Evolutionary conservation across 2,329 filamentous ascomycete species (phyloP).

Genomic region (Colletotrichum karsti): DNA sequence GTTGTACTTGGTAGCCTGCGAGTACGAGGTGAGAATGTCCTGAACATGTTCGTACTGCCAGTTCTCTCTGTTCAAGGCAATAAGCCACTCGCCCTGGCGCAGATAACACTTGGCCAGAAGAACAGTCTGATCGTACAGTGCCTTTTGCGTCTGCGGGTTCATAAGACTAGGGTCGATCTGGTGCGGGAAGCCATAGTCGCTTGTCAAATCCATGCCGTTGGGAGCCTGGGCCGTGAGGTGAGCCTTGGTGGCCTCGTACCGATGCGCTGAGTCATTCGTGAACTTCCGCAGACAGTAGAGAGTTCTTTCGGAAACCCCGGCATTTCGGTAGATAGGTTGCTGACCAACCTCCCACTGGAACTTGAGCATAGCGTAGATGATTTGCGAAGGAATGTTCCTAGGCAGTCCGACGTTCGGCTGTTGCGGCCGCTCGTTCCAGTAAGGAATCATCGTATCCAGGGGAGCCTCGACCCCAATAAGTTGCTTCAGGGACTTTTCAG

Average conservation of each 20-base stretch:
- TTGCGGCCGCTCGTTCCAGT: constrained; percentile 57
- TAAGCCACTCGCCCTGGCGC: constrained; percentile 96
- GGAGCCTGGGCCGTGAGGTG: constrained; percentile 57
- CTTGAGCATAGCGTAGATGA: constrained; percentile 96
- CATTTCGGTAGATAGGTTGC: constrained; percentile 52
- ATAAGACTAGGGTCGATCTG: constrained; percentile 53
- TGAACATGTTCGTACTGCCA: constrained; percentile 89
- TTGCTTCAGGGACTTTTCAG: constrained; percentile 92
- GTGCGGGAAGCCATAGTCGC: constrained; percentile 61
- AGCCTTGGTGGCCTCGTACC: constrained; percentile 61
- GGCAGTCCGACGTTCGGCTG: constrained; percentile 41
- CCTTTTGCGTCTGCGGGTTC: constrained; percentile 59
- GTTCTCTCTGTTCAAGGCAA: constrained; percentile 82
- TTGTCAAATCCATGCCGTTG: constrained; percentile 52
- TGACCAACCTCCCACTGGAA: constrained; percentile 93
- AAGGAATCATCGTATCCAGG: constrained; percentile 68
- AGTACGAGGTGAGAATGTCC: constrained; percentile 91
- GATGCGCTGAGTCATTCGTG: constrained; percentile 65
- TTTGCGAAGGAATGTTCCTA: constrained; percentile 72
- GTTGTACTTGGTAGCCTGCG: constrained; percentile 92
- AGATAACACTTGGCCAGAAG: constrained; percentile 95
- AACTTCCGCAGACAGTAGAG: constrained; percentile 68
- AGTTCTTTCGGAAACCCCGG: constrained; percentile 60
- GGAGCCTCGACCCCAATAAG: constrained; percentile 79
- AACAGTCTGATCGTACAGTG: constrained; percentile 68